Conservation (phyloP, 192 early-diverging fungal species). For the Gamsiella multidivaricata region DNA sequence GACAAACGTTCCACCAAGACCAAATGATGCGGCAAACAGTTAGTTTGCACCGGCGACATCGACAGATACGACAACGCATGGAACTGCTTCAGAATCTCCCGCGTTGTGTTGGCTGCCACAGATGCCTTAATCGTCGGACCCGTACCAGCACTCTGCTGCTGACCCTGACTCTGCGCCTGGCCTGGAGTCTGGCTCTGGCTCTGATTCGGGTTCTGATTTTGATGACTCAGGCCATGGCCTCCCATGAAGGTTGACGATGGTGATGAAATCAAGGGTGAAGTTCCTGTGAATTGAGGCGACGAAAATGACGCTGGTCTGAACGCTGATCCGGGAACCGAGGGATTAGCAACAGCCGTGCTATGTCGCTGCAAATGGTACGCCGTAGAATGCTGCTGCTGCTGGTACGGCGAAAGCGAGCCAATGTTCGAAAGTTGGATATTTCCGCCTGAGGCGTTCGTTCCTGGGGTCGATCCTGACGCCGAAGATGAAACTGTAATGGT, state of each 20-base stretch:
- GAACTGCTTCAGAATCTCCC: constrained; percentile 63
- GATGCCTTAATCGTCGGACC: constrained; percentile 12
- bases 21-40: constrained; percentile 63
- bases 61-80: constrained; percentile 64
- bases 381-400: constrained; percentile 21
- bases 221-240: neutral
- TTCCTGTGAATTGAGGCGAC: constrained; percentile 5
- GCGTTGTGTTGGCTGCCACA: constrained; percentile 51
- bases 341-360: neutral
- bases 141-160: neutral
- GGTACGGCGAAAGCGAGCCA: constrained; percentile 4
- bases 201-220: neutral
- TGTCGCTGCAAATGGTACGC: constrained; percentile 25
- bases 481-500: neutral
- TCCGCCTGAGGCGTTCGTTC: too few relatives aligned
- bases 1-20: constrained; percentile 60
- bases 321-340: constrained; percentile 1
- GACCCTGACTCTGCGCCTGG: neutral
- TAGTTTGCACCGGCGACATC: constrained; percentile 52
- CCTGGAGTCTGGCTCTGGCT: neutral
- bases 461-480: neutral
- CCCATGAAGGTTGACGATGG: constrained; percentile 8
- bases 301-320: neutral
- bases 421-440: neutral
- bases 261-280: constrained; percentile 16